Base-by-base conservation (phyloP, 1,139 yeast species). In the Yamadazyma dendronema region DNA sequence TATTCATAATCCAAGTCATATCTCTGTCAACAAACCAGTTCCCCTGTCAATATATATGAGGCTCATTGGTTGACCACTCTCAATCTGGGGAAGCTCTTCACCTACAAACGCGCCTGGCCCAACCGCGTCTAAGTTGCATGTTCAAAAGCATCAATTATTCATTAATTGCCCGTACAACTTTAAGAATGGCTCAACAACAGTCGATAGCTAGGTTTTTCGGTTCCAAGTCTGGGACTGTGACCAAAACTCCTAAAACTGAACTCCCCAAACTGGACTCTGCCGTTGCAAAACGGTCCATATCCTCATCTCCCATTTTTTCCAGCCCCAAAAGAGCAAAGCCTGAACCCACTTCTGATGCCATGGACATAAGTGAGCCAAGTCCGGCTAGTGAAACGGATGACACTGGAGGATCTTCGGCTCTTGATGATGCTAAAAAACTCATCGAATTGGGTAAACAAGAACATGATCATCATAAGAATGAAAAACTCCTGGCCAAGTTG, bases 121-220 rank as follows among this genome's bases (percentile, higher is more conserved):
- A 19, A 19, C 9, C 22, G 22, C 22, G 22, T 19, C 22, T 19
- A 6, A 19, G 12, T 26, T 26, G 34, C 21, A 39, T 37, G 40
- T 28, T 30, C 23, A 39, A 38, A 24, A 27, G 30, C 19, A 12
- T 26, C 16, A 7, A 12, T 24, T 24, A 12, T 24, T 7, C 13
- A 24, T 24, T 24, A 24, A 24, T 24, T 12, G 6, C 27, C 12
- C 27, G 24, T 27, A 35, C 16, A 13, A 32, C 32, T 19, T 4
- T 22, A 17, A 30, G 17, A 28, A 65, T 65, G 70, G 60, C 65
- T 8, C 69, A 61, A 43, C 72, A 67, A 44, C 72, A 65, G 47
- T 54, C 64, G 14, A 47, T 66, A 30, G 66, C 61, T 4, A 50
- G 70, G 15, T 67, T 67, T 41, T 66, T 67, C 41, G 24, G 35